A percentile compares a stretch with the other conserved stretches of the same genome.
Evolutionary conservation across 1,139 yeast species (phyloP).

Genomic region (Kurtzmaniella natalensis): DNA sequence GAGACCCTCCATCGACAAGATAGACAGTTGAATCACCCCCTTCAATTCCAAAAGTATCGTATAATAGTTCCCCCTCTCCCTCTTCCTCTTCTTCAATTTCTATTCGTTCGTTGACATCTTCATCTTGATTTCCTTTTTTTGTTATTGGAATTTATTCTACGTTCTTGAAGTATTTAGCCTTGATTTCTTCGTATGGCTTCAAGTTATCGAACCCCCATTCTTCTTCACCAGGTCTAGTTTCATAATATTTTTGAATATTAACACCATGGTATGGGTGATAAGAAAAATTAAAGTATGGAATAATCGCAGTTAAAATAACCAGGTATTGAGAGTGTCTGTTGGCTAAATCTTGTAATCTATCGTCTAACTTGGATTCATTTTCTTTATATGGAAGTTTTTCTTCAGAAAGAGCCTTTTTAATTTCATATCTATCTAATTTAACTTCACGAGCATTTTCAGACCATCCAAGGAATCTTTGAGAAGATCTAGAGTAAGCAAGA

Average conservation of each 20-base stretch:
- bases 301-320: constrained; percentile 52
- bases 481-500: constrained; percentile 60
- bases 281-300: constrained; percentile 84
- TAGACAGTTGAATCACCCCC: neutral
- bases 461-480: constrained; percentile 76
- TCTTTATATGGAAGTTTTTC: constrained; percentile 65
- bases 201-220: constrained; percentile 42
- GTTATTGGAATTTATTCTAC: constrained; percentile 22
- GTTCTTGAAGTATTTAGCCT: constrained; percentile 36
- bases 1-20: neutral
- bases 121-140: no score
- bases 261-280: constrained; percentile 84
- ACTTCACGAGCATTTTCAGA: constrained; percentile 73
- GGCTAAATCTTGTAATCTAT: constrained; percentile 71
- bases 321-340: constrained; percentile 80
- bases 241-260: constrained; percentile 65
- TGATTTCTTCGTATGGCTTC: constrained; percentile 44
- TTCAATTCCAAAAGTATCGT: neutral
- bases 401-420: constrained; percentile 61
- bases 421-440: constrained; percentile 66
- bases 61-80: no score
- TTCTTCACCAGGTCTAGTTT: constrained; percentile 54
- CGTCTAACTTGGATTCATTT: constrained; percentile 57
- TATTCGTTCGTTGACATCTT: no score
- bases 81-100: no score